These are phyloP conservation scores for Cyanidiococcus yangmingshanensis DNA, from an alignment of 23 red algal genomes.

Conservation along the genomic window DNA sequence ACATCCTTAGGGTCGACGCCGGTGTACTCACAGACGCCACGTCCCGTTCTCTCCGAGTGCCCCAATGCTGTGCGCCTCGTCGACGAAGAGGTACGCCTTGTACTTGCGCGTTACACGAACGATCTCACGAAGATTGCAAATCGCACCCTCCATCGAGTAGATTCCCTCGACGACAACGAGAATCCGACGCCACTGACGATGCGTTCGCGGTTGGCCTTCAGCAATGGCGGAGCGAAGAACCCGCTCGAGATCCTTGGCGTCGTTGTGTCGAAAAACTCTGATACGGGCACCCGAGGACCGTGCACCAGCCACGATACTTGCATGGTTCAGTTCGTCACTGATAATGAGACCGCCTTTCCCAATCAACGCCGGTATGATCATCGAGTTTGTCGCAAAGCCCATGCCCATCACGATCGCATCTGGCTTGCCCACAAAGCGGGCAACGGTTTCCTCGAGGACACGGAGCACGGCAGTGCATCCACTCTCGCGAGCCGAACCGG, in stretches of 20 bases:
- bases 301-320: conserved; percentile 82
- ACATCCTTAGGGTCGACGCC: conserved; percentile 63
- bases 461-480: conserved; percentile 42
- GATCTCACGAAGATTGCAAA: conserved; percentile 59
- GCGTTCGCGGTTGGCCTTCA: conserved; percentile 53
- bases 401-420: conserved; percentile 83
- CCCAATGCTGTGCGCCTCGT: conserved; percentile 98
- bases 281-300: conserved; percentile 73
- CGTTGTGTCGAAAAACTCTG: conserved; percentile 83
- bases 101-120: conserved; percentile 85
- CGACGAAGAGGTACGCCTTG: conserved; percentile 82
- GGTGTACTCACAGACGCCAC: conserved; percentile 78
- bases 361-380: conserved; percentile 74
- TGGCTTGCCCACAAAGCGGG: conserved; percentile 70
- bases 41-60: conserved; percentile 72
- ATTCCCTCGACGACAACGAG: conserved; percentile 94
- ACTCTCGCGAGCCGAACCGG: conserved; percentile 22
- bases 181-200: conserved; percentile 72
- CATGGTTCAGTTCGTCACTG: conserved; percentile 87
- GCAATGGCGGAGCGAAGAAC: conserved; percentile 59
- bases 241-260: conserved; percentile 40
- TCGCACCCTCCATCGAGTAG: conserved; percentile 99
- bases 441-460: conserved; percentile 68
- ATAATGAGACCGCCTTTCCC: conserved; percentile 77
- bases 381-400: conserved; percentile 96